Evolutionary conservation across 2,329 filamentous ascomycete genomes (phyloP).

Genomic region (Aspergillus chevalieri): DNA sequence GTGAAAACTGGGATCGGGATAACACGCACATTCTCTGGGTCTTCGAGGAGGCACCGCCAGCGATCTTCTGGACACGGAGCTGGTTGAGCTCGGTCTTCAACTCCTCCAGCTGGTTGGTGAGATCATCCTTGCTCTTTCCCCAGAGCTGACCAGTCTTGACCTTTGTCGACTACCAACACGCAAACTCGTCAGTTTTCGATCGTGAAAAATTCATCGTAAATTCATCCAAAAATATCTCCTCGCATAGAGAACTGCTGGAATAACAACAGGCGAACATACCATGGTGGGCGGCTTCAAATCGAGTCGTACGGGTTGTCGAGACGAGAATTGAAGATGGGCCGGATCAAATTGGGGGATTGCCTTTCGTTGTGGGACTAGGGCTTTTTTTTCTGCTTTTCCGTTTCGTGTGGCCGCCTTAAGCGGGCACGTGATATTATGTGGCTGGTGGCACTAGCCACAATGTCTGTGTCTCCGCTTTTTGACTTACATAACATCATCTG

Average conservation of each 20-base stretch:
- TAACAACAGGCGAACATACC: conserved; percentile 29
- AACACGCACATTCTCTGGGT: conserved; percentile 87
- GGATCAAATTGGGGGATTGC: conserved; percentile 29
- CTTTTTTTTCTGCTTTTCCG: conserved; percentile 34
- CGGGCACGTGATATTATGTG: conserved; percentile 21
- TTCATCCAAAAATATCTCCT: not conserved
- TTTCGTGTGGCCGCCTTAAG: conserved; percentile 24
- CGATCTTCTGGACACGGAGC: conserved; percentile 97
- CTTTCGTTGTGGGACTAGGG: conserved; percentile 42
- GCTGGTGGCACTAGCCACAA: not conserved
- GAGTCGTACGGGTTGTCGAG: conserved; percentile 43
- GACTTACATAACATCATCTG: not conserved
- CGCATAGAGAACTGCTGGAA: not conserved
- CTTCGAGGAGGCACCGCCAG: conserved; percentile 86
- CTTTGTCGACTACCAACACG: conserved; percentile 54
- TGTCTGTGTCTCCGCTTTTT: not conserved
- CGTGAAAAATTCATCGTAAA: not conserved
- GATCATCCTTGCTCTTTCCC: conserved; percentile 99
- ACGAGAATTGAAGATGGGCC: conserved; percentile 38
- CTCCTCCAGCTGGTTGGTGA: conserved; percentile 90
- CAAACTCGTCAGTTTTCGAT: conserved; percentile 17
- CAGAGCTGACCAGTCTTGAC: conserved; percentile 97
- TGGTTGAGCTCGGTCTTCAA: conserved; percentile 94
- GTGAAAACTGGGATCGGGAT: conserved; percentile 6
- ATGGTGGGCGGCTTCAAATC: conserved; percentile 38